Percentiles rank a stretch among this genome's conserved stretches.
phyloP scores from a whole-genome alignment of 176 grass and related monocot genomes.

The Areca catechu region DNA sequence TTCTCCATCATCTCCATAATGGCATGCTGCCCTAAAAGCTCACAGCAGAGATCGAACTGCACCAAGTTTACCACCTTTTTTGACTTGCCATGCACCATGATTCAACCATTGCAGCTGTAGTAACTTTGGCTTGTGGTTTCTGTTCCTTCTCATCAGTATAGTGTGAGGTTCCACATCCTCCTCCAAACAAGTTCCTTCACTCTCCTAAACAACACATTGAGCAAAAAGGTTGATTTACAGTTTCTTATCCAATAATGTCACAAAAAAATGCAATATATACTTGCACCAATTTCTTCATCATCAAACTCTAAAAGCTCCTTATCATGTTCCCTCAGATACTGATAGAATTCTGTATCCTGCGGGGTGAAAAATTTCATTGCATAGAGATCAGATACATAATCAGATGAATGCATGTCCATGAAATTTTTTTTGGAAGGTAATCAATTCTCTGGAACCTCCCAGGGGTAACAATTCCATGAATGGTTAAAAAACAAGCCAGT shows the following conservation, averaged over 20 bases:
- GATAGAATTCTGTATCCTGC: constrained; percentile 84
- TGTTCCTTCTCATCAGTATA: constrained; percentile 21
- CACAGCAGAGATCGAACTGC: constrained; percentile 58
- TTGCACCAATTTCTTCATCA: constrained; percentile 60
- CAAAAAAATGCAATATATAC: not conserved
- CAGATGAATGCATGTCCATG: not conserved
- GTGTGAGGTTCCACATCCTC: constrained; percentile 23
- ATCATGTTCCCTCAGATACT: constrained; percentile 66
- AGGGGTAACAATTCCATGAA: too few relatives aligned
- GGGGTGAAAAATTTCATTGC: constrained; percentile 6
- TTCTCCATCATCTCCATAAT: constrained; percentile 74
- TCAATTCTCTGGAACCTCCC: too few relatives aligned
- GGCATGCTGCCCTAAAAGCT: constrained; percentile 73
- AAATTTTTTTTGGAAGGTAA: not conserved
- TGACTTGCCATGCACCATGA: constrained; percentile 49
- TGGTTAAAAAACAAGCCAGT: too few relatives aligned
- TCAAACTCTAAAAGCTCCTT: constrained; percentile 71
- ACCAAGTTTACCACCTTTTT: constrained; percentile 39
- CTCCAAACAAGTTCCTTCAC: constrained; percentile 29
- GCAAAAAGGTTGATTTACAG: constrained; percentile 4
- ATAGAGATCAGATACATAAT: not conserved
- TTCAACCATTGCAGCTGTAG: constrained; percentile 88
- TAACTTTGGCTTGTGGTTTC: constrained; percentile 46
- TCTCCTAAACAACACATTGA: constrained; percentile 38
- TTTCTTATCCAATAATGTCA: constrained; percentile 6